These are phyloP conservation scores for Calocera cornea DNA, from an alignment of 768 basidiomycete species.

Conservation along the genomic window DNA sequence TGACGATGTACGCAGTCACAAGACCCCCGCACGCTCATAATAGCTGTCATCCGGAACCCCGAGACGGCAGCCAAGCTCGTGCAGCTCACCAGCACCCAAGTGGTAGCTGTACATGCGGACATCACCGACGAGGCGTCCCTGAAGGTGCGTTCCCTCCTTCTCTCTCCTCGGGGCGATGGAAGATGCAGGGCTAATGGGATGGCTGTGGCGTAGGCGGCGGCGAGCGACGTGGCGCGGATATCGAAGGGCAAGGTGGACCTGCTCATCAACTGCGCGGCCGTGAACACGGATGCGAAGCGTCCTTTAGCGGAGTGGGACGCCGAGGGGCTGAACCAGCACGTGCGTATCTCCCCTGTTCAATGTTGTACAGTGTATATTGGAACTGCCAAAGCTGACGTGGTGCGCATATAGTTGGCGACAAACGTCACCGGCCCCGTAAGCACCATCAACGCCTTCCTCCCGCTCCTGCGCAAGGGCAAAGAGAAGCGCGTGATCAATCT, in stretches of 20 bases:
- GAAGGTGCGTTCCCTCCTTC: slow-evolving; percentile 20
- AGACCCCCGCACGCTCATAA: slow-evolving; percentile 14
- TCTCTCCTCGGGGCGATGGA: neutral
- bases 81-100: slow-evolving; percentile 13
- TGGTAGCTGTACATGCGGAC: slow-evolving; percentile 29
- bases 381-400: neutral
- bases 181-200: neutral
- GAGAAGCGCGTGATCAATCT: neutral
- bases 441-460: neutral
- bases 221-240: slow-evolving; percentile 8
- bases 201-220: slow-evolving; percentile 15
- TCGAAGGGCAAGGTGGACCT: slow-evolving; percentile 25
- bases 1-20: neutral
- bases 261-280: slow-evolving; percentile 29
- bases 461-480: neutral
- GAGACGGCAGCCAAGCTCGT: slow-evolving; percentile 14
- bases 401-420: neutral
- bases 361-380: neutral
- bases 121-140: slow-evolving; percentile 23
- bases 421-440: neutral
- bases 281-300: neutral
- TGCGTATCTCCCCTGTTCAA: neutral
- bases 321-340: neutral
- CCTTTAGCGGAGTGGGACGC: neutral
- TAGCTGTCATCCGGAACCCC: slow-evolving; percentile 23